Evolutionary conservation across 2,329 filamentous ascomycete genomes (phyloP).

Genomic region (Cytospora chrysosperma): DNA sequence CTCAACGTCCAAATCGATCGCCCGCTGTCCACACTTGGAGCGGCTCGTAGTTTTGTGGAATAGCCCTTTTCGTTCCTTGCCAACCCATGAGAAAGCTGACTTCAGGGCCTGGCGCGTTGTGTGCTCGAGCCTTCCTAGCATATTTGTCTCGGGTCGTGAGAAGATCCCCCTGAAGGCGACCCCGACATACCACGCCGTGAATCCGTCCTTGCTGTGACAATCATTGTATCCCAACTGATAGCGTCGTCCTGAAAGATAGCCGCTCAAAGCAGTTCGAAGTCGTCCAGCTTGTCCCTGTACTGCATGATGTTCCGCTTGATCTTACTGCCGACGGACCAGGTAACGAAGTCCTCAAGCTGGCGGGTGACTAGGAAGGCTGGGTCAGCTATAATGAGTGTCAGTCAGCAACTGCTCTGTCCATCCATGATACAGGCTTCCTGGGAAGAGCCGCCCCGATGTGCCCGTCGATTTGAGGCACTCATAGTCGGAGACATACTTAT

Average conservation of each 20-base stretch:
- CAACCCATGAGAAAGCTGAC: not conserved
- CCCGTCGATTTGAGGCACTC: not conserved
- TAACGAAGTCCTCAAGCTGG: constrained; percentile 93
- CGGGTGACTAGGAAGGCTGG: constrained; percentile 85
- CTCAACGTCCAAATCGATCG: not conserved
- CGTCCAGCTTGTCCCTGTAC: constrained; percentile 91
- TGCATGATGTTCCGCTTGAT: constrained; percentile 95
- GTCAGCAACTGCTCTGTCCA: not conserved
- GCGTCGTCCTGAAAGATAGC: not conserved
- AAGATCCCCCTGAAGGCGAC: not conserved
- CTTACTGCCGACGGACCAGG: constrained; percentile 95
- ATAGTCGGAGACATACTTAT: constrained; percentile 51
- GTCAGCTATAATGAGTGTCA: constrained; percentile 51
- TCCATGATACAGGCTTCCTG: not conserved
- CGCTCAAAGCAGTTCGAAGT: constrained; percentile 81
- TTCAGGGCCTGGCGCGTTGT: not conserved
- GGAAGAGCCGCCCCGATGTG: not conserved
- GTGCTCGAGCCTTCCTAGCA: not conserved
- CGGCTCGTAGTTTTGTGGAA: not conserved
- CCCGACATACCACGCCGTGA: not conserved
- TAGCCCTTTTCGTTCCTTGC: not conserved
- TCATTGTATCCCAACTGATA: not conserved
- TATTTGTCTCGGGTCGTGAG: not conserved
- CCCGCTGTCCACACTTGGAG: not conserved
- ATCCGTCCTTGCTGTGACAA: not conserved